Conservation (phyloP, 768 basidiomycete species). For the Epithele typhae region DNA sequence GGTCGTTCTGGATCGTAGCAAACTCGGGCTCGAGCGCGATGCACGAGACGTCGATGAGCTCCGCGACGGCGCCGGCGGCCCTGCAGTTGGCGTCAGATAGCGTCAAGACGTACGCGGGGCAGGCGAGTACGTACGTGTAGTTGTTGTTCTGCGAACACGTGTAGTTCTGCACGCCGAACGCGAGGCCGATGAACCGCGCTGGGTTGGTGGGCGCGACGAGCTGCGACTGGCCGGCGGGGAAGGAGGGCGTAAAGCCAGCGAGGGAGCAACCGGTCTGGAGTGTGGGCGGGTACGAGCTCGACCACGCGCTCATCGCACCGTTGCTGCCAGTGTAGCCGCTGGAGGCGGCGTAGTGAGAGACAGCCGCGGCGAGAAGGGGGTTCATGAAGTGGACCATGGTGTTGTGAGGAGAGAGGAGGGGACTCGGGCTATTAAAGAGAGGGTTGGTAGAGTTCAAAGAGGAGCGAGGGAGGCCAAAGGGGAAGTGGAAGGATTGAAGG, state of each 20-base stretch:
- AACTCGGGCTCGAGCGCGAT: slow-evolving; percentile 16
- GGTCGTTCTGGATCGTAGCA: slow-evolving; percentile 14
- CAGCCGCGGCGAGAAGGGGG: slow-evolving; percentile 12
- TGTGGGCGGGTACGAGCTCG: too few relatives aligned
- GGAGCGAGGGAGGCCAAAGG: neutral
- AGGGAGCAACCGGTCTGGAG: slow-evolving; percentile 23
- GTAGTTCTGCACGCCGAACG: slow-evolving; percentile 51
- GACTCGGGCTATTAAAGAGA: neutral
- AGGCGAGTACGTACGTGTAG: slow-evolving; percentile 36
- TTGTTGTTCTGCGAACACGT: slow-evolving; percentile 37
- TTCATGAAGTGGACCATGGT: slow-evolving; percentile 16
- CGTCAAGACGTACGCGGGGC: too few relatives aligned
- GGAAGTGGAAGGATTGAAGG: neutral
- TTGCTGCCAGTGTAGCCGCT: neutral
- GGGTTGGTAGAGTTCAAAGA: neutral
- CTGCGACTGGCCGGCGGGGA: slow-evolving; percentile 28
- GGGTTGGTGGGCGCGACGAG: slow-evolving; percentile 33
- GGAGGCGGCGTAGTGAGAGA: slow-evolving; percentile 1
- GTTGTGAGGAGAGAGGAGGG: neutral
- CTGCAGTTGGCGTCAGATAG: slow-evolving; percentile 23
- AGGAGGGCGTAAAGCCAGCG: slow-evolving; percentile 18
- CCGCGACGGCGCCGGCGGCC: slow-evolving; percentile 35
- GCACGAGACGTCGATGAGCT: slow-evolving; percentile 31
- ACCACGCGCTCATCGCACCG: too few relatives aligned
- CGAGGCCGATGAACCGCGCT: slow-evolving; percentile 39